Percentiles rank a stretch among this genome's conserved stretches.
phyloP scores from a whole-genome alignment of 345 rosid genomes.

The Bruguiera parviflora region DNA sequence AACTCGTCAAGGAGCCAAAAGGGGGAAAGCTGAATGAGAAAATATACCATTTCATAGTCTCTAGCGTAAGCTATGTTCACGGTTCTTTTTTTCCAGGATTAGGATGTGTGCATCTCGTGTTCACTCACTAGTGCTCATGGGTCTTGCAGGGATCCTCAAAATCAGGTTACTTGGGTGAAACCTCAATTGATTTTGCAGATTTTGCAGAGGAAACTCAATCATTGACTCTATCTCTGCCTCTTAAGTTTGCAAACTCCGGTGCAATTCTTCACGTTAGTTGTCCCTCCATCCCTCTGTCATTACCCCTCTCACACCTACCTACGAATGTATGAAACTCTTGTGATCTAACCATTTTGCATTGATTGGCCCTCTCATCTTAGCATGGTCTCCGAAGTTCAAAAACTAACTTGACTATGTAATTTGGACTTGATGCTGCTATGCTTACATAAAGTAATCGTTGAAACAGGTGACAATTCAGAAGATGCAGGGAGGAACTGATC shows the following conservation, averaged over 20 bases:
- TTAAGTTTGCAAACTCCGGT: conserved; percentile 33
- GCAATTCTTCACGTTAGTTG: conserved; percentile 28
- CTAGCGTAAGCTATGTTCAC: conserved; percentile 21
- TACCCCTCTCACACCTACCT: neutral
- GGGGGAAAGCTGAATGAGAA: conserved; percentile 30
- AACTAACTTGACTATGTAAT: neutral
- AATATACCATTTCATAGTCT: conserved; percentile 30
- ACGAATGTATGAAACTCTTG: neutral
- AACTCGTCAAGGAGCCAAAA: conserved; percentile 24
- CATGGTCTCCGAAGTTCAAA: neutral
- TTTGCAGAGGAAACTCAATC: conserved; percentile 28
- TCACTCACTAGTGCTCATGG: neutral
- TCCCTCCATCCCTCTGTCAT: neutral
- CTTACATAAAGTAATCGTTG: conserved; percentile 8
- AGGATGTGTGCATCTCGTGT: neutral
- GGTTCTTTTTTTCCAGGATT: neutral
- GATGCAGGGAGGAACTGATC: conserved; percentile 24
- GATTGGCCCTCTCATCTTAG: neutral
- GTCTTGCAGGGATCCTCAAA: conserved; percentile 30
- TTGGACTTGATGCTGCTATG: neutral
- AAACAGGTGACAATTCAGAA: conserved; percentile 28
- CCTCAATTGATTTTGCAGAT: conserved; percentile 36
- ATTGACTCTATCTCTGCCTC: conserved; percentile 30
- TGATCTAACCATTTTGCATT: neutral
- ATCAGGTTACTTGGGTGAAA: conserved; percentile 32